These are phyloP conservation scores for Pythium guiyangense DNA, from an alignment of 352 stramenopile genomes.

Conservation along the genomic window DNA sequence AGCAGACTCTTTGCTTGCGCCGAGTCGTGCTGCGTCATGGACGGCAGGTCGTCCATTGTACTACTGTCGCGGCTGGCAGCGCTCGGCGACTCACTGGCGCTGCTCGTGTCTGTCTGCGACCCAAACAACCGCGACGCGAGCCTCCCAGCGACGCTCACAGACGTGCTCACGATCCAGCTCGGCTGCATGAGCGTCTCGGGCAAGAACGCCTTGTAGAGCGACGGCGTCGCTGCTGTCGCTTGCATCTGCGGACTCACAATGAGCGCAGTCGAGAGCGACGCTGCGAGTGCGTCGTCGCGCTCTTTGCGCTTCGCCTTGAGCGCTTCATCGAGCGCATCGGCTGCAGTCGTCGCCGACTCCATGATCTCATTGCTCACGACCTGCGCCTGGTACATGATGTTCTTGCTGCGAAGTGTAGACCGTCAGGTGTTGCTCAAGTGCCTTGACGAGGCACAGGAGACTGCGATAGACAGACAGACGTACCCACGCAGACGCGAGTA, in stretches of 20 bases:
- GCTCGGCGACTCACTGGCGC: not conserved
- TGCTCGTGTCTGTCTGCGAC: conserved; percentile 21
- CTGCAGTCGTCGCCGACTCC: conserved; percentile 60
- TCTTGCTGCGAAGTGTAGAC: conserved; percentile 42
- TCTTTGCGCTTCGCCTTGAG: conserved; percentile 47
- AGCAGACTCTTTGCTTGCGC: conserved; percentile 66
- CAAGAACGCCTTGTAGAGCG: conserved; percentile 30
- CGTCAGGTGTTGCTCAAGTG: not conserved
- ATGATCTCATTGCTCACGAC: conserved; percentile 63
- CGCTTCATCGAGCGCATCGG: conserved; percentile 69
- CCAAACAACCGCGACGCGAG: conserved; percentile 71
- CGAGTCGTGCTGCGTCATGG: conserved; percentile 16
- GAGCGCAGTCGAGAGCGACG: conserved; percentile 24
- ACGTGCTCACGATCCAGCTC: conserved; percentile 60
- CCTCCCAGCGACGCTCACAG: conserved; percentile 55
- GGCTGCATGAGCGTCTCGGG: conserved; percentile 48
- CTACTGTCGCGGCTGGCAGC: conserved; percentile 2
- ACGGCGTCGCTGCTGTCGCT: conserved; percentile 19
- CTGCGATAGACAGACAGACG: not conserved
- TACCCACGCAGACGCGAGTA: conserved; percentile 70
- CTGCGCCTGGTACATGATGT: conserved; percentile 72
- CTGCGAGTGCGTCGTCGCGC: conserved; percentile 26
- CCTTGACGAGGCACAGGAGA: not conserved
- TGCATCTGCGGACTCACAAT: conserved; percentile 25
- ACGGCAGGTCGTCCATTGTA: conserved; percentile 12